These are phyloP conservation scores for Knoxia roxburghii DNA, from an alignment of 257 asterid genomes.

Conservation along the genomic window DNA sequence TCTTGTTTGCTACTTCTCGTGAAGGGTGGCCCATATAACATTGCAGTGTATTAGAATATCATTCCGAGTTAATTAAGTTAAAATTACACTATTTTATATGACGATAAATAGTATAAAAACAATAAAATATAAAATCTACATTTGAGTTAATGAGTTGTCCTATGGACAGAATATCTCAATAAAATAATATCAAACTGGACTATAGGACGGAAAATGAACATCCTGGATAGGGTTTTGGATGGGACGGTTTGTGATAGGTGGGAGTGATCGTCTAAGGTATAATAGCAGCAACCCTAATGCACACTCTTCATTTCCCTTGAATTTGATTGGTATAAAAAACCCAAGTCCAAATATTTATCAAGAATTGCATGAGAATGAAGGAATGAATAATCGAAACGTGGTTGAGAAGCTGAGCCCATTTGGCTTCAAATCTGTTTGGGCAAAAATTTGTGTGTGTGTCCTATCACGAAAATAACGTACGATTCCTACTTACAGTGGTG, in stretches of 20 bases:
- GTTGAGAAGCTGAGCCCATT: slow-evolving; percentile 11
- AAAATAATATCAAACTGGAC: too few species aligned
- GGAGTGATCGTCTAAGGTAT: slow-evolving; percentile 6
- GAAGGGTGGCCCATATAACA: too few species aligned
- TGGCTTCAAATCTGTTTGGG: neutral
- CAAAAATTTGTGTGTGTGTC: slow-evolving; percentile 19
- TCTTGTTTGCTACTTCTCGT: too few species aligned
- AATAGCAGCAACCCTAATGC: neutral
- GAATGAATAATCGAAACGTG: slow-evolving; percentile 40
- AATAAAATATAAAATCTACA: too few species aligned
- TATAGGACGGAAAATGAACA: too few species aligned
- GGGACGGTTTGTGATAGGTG: slow-evolving; percentile 16
- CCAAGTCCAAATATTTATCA: neutral
- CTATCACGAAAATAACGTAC: slow-evolving; percentile 11
- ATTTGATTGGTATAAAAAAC: slow-evolving; percentile 19
- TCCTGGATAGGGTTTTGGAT: slow-evolving; percentile 12
- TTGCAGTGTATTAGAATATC: too few species aligned
- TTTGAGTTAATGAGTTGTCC: too few species aligned
- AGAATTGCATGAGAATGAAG: neutral
- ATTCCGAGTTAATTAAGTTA: too few species aligned
- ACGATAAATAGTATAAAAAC: too few species aligned
- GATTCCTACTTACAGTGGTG: too few species aligned
- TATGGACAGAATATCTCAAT: too few species aligned
- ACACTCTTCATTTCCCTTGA: neutral
- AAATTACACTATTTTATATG: too few species aligned